Evolutionary conservation across 83 land plant genomes (phyloP), one percentile per base, ranked within the genome.

Genomic region (Larix sibirica): DNA sequence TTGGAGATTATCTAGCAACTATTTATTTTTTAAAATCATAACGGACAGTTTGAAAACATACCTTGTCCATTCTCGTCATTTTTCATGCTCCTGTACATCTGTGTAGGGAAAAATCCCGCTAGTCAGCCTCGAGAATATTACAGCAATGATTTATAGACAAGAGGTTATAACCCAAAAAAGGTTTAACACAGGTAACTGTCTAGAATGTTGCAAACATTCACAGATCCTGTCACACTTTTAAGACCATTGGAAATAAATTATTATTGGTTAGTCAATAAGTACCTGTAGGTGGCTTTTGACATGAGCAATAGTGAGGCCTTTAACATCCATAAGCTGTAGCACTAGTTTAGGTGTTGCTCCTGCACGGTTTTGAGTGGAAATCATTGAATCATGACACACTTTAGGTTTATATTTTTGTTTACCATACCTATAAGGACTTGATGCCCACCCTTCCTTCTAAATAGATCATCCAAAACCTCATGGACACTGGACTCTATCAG

Each of bases 281-380:
- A 92, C 94, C 92, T 92, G 94, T 1, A 92, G 90, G 68, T 92
- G 94, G 79, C 94, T 92, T 63, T 92, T 92, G 17, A 92, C 88
- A 58, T 92, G 94, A 44, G 88, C 83, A 60, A 92, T 88, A 13
- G 88, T 92, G 16, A 92, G 84, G 12, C 94, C 94, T 47, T 84
- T 88, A 5, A 92, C 89, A 71, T 86, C 87, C 92, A 92, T 92
- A 3, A 83, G 80, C 82, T 90, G 89, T 16, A 90, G 85, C 2
- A 92, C 87, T 14, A 82, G 60, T 70, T 92, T 92, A n/a, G 94
- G 94, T 42, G 94, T 92, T 3, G 92, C 94, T 81, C 80, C 94
- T 92, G 86, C 74, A 71, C 13, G 33, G 42, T 36, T 21, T 13
- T 12, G 56, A 50, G 56, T 50, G 56, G 13, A 10, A 50, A 50